A percentile compares a stretch with the other conserved stretches of the same genome.
Evolutionary conservation across 208 protist species (phyloP).

Genomic region (Leishmania arabica): DNA sequence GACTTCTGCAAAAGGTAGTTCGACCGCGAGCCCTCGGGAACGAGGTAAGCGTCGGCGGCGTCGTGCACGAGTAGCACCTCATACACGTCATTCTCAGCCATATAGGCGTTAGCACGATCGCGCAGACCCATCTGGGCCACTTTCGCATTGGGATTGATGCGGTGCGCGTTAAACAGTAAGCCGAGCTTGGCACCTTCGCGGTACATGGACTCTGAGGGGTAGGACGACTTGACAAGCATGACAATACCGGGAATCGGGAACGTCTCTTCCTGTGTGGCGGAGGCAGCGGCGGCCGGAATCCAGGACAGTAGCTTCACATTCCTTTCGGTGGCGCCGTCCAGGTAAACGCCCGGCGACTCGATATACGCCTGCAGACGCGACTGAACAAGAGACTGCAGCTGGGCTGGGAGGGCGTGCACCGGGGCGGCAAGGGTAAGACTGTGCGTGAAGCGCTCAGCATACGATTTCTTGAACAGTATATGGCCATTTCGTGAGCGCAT

Average conservation of each 20-base stretch:
- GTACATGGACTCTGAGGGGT: constrained; percentile 72
- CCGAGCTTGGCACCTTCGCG: constrained; percentile 49
- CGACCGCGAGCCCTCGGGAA: constrained; percentile 84
- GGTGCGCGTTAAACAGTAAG: constrained; percentile 66
- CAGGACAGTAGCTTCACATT: constrained; percentile 85
- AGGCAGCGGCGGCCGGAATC: constrained; percentile 20
- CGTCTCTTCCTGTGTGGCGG: background rate
- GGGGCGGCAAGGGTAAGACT: constrained; percentile 41
- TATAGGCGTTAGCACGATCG: constrained; percentile 44
- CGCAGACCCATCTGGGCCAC: constrained; percentile 62
- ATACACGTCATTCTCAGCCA: constrained; percentile 37
- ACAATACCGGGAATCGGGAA: constrained; percentile 35
- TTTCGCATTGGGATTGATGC: constrained; percentile 74
- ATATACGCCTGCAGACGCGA: constrained; percentile 39
- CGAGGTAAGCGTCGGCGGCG: constrained; percentile 45
- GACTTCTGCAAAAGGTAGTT: constrained; percentile 72
- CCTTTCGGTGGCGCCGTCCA: constrained; percentile 22
- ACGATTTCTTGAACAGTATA: constrained; percentile 57
- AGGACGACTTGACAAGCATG: constrained; percentile 70
- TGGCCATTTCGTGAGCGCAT: constrained; percentile 49
- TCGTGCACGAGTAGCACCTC: constrained; percentile 75
- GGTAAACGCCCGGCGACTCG: constrained; percentile 12
- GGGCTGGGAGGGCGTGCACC: constrained; percentile 9
- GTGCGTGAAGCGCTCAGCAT: constrained; percentile 52
- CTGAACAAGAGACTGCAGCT: constrained; percentile 19